phyloP scores from a whole-genome alignment of 75 land plant genomes.

The Larix kaempferi region DNA sequence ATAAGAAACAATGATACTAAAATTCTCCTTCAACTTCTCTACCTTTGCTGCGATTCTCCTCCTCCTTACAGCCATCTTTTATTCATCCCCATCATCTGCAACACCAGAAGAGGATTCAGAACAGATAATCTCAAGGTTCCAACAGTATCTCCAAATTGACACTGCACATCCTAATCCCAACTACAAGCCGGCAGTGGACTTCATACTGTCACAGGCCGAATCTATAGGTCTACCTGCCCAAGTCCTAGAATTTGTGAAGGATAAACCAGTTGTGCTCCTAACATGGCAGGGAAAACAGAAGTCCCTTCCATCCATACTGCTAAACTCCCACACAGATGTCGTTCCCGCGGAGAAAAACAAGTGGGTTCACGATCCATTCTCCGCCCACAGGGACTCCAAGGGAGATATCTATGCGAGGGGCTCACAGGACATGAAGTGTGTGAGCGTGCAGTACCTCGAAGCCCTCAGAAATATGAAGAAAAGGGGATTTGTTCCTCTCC shows the following conservation, averaged over 20 bases:
- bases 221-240: slow-evolving; percentile 43
- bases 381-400: slow-evolving; percentile 43
- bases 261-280: slow-evolving; percentile 78
- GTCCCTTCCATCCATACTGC: slow-evolving; percentile 67
- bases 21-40: too few relatives aligned
- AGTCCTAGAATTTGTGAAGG: slow-evolving; percentile 46
- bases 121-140: slow-evolving; percentile 49
- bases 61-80: too few relatives aligned
- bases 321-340: slow-evolving; percentile 97
- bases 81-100: too few relatives aligned
- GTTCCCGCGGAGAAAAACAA: slow-evolving; percentile 73
- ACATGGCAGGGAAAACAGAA: slow-evolving; percentile 71
- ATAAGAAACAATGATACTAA: too few relatives aligned
- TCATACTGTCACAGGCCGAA: slow-evolving; percentile 54
- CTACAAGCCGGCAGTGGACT: slow-evolving; percentile 50
- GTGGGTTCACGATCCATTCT: slow-evolving; percentile 73
- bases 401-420: slow-evolving; percentile 88
- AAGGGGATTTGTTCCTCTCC: slow-evolving; percentile 46
- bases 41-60: too few relatives aligned
- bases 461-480: slow-evolving; percentile 42
- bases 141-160: slow-evolving; percentile 71
- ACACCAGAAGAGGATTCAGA: too few relatives aligned
- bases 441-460: slow-evolving; percentile 67
- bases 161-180: slow-evolving; percentile 77
- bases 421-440: slow-evolving; percentile 77